phyloP scores from a whole-genome alignment of 768 basidiomycete genomes.

The Myochromella boudieri region DNA sequence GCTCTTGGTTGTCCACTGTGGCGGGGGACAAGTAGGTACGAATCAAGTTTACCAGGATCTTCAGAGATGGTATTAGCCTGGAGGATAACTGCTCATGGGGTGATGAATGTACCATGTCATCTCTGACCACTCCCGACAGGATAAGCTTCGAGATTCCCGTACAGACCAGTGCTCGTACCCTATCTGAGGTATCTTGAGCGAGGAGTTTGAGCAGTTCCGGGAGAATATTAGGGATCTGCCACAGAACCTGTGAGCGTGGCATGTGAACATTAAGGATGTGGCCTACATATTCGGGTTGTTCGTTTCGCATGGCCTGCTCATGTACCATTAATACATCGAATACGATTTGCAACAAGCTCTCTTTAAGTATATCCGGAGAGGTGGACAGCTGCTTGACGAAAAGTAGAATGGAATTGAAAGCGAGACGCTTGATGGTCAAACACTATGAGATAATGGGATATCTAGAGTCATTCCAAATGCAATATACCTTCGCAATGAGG shows the following conservation, averaged over 20 bases:
- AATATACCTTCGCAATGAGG: constrained; percentile 66
- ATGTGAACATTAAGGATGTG: not conserved
- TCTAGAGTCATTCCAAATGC: too few species aligned
- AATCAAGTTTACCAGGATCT: constrained; percentile 38
- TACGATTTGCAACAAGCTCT: constrained; percentile 72
- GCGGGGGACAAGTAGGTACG: constrained; percentile 75
- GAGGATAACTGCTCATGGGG: constrained; percentile 16
- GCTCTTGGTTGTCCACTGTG: constrained; percentile 76
- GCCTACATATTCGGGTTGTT: constrained; percentile 21
- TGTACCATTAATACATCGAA: constrained; percentile 90
- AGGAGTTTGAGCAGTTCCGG: constrained; percentile 36
- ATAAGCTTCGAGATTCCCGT: constrained; percentile 87
- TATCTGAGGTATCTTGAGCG: constrained; percentile 49
- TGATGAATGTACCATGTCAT: constrained; percentile 56
- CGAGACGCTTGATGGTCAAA: constrained; percentile 26
- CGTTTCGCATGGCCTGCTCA: constrained; percentile 48
- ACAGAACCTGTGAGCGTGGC: not conserved
- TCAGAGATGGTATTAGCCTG: constrained; percentile 36
- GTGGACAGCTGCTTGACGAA: constrained; percentile 63
- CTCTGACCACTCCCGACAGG: constrained; percentile 70
- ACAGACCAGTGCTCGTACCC: constrained; percentile 66
- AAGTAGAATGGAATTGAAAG: constrained; percentile 48
- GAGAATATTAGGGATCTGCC: constrained; percentile 22
- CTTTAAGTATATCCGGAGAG: constrained; percentile 63
- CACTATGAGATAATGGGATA: not conserved